Evolutionary conservation across 345 rosid species (phyloP), one percentile per base, ranked within the genome.

Genomic region (Salix koriyanagi): DNA sequence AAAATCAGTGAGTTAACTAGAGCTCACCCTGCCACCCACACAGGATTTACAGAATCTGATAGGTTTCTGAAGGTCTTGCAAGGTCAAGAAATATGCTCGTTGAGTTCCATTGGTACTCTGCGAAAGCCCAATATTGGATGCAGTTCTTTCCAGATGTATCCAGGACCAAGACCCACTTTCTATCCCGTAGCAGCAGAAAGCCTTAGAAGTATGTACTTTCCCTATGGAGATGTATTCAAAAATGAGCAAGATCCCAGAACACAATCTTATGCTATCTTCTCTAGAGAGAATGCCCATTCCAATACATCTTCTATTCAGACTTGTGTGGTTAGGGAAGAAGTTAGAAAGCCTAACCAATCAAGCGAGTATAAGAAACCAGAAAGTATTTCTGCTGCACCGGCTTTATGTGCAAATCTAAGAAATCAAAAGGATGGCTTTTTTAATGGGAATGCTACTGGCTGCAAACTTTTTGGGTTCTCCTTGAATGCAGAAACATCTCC

Each of bases 71-170:
- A 87, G 97, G 97, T 91, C 97, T 94, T 92, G 95, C 98, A 94
- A 90, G 98, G 98, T 94, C 97, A 91, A 92, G 97, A 94, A 92
- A 91, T 91, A 79, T 89, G 87, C 80, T 86, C 88, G 41, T 82
- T 89, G 89, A 86, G 86, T 74, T 86, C 97, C 75, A 79, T 89
- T 56, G 76, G 50, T 46, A 4, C 50, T 46, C 85, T 4, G 88
- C 83, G 10, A 80, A 88, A 80, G 87, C 87, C 89, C 46, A 84
- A 65, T 78, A 77, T 82, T 60, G 83, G 88, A 77, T 83, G 80
- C 82, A 80, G 77, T 79, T 78, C 92, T 18, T 84, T 84, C 81
- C 77, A 75, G 70, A 68, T 83, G 74, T 82, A 84, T 84, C 90
- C 84, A 80, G 77, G 86, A 76, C 81, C 88, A 67, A 88, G 85